Conservation (phyloP, 2,329 filamentous ascomycete genomes). For the Knufia petricola region DNA sequence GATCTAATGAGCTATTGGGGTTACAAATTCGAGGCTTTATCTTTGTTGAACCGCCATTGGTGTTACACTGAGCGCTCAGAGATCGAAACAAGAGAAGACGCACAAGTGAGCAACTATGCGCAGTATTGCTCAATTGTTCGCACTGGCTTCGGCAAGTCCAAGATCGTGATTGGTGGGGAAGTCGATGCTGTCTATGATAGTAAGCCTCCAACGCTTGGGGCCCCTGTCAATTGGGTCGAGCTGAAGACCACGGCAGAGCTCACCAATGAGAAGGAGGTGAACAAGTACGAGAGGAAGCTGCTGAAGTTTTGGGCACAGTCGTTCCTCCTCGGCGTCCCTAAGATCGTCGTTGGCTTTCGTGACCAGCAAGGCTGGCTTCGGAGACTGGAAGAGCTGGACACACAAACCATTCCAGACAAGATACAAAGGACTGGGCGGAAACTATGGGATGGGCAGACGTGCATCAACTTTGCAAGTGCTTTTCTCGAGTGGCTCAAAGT, state of each 20-base stretch:
- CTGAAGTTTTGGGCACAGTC: constrained; percentile 96
- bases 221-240: constrained; percentile 85
- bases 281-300: constrained; percentile 78
- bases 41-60: constrained; percentile 66
- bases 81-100: constrained; percentile 65
- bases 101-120: constrained; percentile 74
- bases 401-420: constrained; percentile 64
- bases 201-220: constrained; percentile 56
- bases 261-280: constrained; percentile 54
- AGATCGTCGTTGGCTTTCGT: constrained; percentile 83
- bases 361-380: constrained; percentile 61
- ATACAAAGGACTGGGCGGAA: constrained; percentile 57
- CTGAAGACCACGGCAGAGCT: constrained; percentile 81
- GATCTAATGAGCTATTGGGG: constrained; percentile 93
- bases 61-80: constrained; percentile 60
- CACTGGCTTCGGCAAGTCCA: constrained; percentile 69
- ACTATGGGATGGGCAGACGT: constrained; percentile 85
- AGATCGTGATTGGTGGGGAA: constrained; percentile 78
- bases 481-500: constrained; percentile 63
- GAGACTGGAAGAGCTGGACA: constrained; percentile 68
- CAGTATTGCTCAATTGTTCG: constrained; percentile 94
- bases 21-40: constrained; percentile 92
- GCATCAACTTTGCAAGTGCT: constrained; percentile 75
- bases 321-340: constrained; percentile 85
- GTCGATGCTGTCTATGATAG: constrained; percentile 91